Evolutionary conservation across 1,139 yeast genomes (phyloP), one percentile per base, ranked within the genome.

Genomic region (Saccharomyces hybrid): DNA sequence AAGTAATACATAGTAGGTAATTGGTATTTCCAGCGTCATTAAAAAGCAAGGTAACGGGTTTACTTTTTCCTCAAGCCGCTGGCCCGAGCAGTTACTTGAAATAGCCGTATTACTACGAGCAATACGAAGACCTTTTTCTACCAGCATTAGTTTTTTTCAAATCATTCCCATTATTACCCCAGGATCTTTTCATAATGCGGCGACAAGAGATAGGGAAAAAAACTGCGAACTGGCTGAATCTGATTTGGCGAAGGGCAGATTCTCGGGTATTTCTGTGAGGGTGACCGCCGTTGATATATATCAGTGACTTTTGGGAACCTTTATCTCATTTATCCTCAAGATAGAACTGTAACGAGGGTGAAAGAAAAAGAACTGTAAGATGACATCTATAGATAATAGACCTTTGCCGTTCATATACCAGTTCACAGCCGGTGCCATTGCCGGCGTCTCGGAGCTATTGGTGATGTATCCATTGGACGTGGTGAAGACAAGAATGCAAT

Each of bases 391-490:
- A 38, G 44, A 38, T 38, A 38, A 51, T 13, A 38, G 34, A 34
- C 53, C 53, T 13, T 34, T 51, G 31, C 53, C 53, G 28, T 51
- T 51, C 32, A 26, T 44, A 27, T 91, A 90, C 78, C 98, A 93
- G 73, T 93, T 93, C 70, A 76, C 83, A 49, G 82, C 98, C 23
- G 99, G 99, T 56, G 99, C 99, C 64, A 80, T 91, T 67, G 99
- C 99, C 60, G 99, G 99, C 61, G 90, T 93, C 59, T 89, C 97
- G 27, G 99, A 93, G 78, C 89, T 95, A 71, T 79, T 93, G 69
- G 93, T 90, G 61, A 93, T 93, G 99, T 93, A 93, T 71, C 99
- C 99, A 50, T 78, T 93, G 67, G 99, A 95, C 72, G 97, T 93
- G 60, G 97, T 95, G 68, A 95, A 93, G 79, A 95, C 99, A 47